phyloP scores from a whole-genome alignment of 2,329 filamentous ascomycete species.

The Talaromyces piceae region DNA sequence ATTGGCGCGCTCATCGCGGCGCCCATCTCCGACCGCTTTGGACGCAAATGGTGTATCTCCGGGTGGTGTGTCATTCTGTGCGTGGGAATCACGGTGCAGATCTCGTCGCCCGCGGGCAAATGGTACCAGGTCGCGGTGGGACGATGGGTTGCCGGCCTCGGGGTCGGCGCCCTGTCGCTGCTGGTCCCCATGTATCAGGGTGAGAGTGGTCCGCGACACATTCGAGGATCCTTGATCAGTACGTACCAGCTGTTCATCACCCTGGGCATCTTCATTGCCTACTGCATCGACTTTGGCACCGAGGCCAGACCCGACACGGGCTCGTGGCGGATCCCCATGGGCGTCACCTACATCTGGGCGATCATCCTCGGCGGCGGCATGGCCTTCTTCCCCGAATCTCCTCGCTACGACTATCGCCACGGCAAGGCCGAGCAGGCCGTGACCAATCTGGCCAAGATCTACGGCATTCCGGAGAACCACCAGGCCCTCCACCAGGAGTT shows the following conservation, averaged over 20 bases:
- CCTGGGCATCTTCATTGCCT: slow-evolving; percentile 39
- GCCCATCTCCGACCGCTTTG: slow-evolving; percentile 35
- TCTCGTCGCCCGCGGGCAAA: slow-evolving; percentile 26
- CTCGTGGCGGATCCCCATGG: slow-evolving; percentile 46
- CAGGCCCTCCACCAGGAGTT: slow-evolving; percentile 47
- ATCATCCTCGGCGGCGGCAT: slow-evolving; percentile 49
- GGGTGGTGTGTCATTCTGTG: slow-evolving; percentile 33
- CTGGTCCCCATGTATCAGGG: slow-evolving; percentile 41
- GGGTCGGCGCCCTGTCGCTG: slow-evolving; percentile 36
- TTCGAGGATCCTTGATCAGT: slow-evolving; percentile 36
- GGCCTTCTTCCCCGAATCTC: slow-evolving; percentile 49
- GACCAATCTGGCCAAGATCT: slow-evolving; percentile 46
- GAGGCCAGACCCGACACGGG: slow-evolving; percentile 28
- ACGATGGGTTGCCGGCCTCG: slow-evolving; percentile 36
- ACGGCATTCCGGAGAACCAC: slow-evolving; percentile 47
- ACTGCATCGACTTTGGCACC: slow-evolving; percentile 41
- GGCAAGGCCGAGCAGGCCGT: slow-evolving; percentile 46
- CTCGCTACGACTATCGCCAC: slow-evolving; percentile 52
- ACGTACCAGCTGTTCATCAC: slow-evolving; percentile 44
- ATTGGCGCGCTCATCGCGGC: slow-evolving; percentile 36
- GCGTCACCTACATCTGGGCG: slow-evolving; percentile 51
- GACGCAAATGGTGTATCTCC: slow-evolving; percentile 36
- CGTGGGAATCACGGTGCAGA: slow-evolving; percentile 37
- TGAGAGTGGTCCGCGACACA: slow-evolving; percentile 38
- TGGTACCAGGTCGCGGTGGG: slow-evolving; percentile 38